Evolutionary conservation across 2,329 filamentous ascomycete genomes (phyloP), one percentile per base, ranked within the genome.

Genomic region (Diaporthe vexans): DNA sequence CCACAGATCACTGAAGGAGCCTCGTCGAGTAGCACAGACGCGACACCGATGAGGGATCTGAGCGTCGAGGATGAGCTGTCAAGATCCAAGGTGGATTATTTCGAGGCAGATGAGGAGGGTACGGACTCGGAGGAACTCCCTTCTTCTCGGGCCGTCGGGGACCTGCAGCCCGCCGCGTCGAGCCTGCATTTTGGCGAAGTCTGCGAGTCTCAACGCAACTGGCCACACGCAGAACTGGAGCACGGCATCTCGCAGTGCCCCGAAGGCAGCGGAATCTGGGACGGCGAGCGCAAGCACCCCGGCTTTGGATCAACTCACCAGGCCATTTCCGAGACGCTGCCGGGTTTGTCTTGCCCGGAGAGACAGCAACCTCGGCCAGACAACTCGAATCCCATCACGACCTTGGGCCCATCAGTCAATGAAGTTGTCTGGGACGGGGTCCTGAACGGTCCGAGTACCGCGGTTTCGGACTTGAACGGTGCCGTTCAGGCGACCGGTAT

Each of bases 51-150:
- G 21, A 40, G 33, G 19, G 26, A 43, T 6, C 24, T 52, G 59
- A 56, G 21, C 46, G 35, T 19, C 7, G 65, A 58, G 46, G 59
- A 70, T 26, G 57, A 73, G n/a, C 15, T 73, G 33, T 73, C 75
- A 17, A 48, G 37, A 24, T 73, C 70, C 37, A 63, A 71, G 33
- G 21, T 56, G 9, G 70, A 73, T 29, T 73, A 43, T n/a, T 56
- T 67, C 51, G 65, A 73, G 13, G 69, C 51, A 46, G 73, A 75
- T 29, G 67, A 71, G 24, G 58, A 72, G 17, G 52, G 1, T 11
- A 37, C 37, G 43, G 51, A 61, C 11, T 29, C 58, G 21, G 67
- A 65, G 17, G 56, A 15, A 43, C 2, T 21, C 15, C 43, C 29
- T 15, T 9, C 9, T 35, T 51, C 48, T 15, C 43, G 19, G 40